Conservation (phyloP, 495 filamentous ascomycete species). For the Neurospora sp. region DNA sequence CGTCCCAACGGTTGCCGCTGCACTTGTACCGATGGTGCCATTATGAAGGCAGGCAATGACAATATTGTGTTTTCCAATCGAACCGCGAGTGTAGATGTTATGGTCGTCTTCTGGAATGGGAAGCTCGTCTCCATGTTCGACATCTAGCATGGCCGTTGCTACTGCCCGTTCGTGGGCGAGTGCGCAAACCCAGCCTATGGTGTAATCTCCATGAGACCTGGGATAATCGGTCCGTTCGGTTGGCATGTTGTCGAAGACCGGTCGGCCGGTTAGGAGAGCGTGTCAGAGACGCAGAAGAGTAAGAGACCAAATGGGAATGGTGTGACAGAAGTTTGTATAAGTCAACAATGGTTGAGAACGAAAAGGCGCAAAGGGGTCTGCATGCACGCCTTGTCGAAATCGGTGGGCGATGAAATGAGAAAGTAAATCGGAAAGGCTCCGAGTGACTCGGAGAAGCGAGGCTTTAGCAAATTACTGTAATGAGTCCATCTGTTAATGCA, state of each 20-base stretch:
- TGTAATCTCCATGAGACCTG: neutral
- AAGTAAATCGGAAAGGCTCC: too few relatives aligned
- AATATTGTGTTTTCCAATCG: slow-evolving; percentile 33
- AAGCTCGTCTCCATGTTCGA: neutral
- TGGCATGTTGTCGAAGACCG: neutral
- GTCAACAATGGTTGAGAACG: too few relatives aligned
- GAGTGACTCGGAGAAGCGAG: too few relatives aligned
- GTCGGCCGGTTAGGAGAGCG: neutral
- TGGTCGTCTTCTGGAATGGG: too few relatives aligned
- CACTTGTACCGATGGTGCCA: slow-evolving; percentile 26
- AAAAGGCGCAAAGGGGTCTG: too few relatives aligned
- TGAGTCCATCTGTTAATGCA: too few relatives aligned
- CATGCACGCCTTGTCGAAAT: too few relatives aligned
- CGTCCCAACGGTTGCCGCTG: slow-evolving; percentile 20
- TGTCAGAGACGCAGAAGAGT: neutral
- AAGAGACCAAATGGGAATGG: neutral
- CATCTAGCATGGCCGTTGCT: neutral
- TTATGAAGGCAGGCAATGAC: slow-evolving; percentile 30
- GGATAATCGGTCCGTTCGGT: neutral
- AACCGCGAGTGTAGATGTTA: slow-evolving; percentile 33
- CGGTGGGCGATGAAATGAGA: too few relatives aligned
- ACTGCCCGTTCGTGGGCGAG: neutral
- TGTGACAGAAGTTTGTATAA: neutral
- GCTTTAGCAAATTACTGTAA: too few relatives aligned
- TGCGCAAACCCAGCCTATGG: neutral